phyloP scores from a whole-genome alignment of 2,329 filamentous ascomycete genomes.

The Cryphonectria naterciae region DNA sequence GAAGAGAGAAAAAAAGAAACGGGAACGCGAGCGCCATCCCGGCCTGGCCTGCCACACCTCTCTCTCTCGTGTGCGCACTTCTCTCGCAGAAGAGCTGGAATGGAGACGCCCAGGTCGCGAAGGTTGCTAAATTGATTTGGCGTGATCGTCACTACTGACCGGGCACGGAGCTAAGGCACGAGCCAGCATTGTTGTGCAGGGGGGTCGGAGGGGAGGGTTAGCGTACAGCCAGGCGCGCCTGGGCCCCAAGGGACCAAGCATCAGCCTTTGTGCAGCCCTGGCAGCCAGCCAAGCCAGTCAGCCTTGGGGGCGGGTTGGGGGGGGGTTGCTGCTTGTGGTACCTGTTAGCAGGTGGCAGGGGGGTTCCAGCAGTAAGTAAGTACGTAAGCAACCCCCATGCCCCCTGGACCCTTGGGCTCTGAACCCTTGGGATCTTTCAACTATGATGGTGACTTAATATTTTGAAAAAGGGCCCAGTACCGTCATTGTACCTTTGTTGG shows the following conservation, averaged over 20 bases:
- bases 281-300: too few relatives aligned
- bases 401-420: background rate
- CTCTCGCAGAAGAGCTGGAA: background rate
- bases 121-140: constrained; percentile 14
- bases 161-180: background rate
- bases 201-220: background rate
- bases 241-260: background rate
- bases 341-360: background rate
- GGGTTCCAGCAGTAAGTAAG: background rate
- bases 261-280: too few relatives aligned
- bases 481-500: too few relatives aligned
- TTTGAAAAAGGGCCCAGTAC: too few relatives aligned
- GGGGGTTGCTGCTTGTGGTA: background rate
- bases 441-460: too few relatives aligned
- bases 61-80: background rate
- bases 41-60: background rate
- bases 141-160: constrained; percentile 13
- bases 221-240: background rate
- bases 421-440: too few relatives aligned
- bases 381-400: background rate
- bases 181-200: constrained; percentile 1
- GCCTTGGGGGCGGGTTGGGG: too few relatives aligned
- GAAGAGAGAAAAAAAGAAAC: background rate
- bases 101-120: constrained; percentile 11
- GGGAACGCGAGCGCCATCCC: constrained; percentile 1